Percentiles rank a stretch among this genome's conserved stretches.
Conservation (phyloP, 2,329 filamentous ascomycete genomes). For the Claviceps sp. region DNA sequence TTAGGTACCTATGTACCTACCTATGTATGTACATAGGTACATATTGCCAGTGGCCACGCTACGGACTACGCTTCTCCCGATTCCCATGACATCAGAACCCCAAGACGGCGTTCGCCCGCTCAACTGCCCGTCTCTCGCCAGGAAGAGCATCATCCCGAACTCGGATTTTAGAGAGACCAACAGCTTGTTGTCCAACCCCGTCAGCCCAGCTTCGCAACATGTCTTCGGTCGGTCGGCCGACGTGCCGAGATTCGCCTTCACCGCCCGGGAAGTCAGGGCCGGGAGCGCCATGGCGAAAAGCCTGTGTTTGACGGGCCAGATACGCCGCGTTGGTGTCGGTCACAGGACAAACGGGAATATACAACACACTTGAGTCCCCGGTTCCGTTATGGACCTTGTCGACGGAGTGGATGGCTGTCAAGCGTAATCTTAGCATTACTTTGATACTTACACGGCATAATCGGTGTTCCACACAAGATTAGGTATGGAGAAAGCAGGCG, state of each 20-base stretch:
- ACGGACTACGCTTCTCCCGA: not conserved
- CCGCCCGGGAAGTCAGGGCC: constrained; percentile 62
- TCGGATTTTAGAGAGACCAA: constrained; percentile 30
- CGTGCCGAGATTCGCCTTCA: constrained; percentile 46
- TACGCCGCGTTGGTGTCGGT: constrained; percentile 64
- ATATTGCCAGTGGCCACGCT: too few species aligned
- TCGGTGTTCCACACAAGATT: not conserved
- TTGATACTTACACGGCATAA: too few species aligned
- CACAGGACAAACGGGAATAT: constrained; percentile 76
- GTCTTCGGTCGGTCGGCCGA: constrained; percentile 29
- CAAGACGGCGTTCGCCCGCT: constrained; percentile 29
- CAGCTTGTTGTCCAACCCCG: constrained; percentile 24
- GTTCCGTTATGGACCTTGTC: constrained; percentile 63
- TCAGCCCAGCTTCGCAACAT: constrained; percentile 21
- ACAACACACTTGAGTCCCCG: constrained; percentile 69
- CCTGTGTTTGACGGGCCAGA: constrained; percentile 53
- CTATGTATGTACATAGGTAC: too few species aligned
- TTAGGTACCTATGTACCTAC: too few species aligned
- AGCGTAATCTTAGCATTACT: not conserved
- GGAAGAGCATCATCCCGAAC: constrained; percentile 12
- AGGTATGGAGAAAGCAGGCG: not conserved
- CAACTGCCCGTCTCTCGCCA: constrained; percentile 24
- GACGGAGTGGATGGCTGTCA: constrained; percentile 58
- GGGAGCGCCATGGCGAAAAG: constrained; percentile 54
- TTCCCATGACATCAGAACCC: constrained; percentile 22